Conservation (phyloP, 768 basidiomycete genomes). For the Tulasnella sp. region DNA sequence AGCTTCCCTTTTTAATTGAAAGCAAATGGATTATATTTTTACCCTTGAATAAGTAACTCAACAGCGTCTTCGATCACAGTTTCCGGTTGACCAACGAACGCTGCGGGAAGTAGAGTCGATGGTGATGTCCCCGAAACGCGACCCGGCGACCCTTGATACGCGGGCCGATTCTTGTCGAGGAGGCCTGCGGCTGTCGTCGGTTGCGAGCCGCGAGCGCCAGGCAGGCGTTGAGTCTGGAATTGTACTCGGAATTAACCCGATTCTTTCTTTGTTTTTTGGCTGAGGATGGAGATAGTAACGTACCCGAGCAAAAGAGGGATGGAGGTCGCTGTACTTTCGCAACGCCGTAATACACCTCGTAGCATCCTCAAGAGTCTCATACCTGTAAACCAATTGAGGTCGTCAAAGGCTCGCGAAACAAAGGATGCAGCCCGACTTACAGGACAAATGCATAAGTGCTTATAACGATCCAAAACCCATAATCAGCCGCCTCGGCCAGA, state of each 20-base stretch:
- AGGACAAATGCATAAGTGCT: slow-evolving; percentile 58
- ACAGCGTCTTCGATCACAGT: neutral
- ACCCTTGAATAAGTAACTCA: slow-evolving; percentile 13
- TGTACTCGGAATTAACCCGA: too few relatives aligned
- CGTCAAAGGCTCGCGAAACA: too few relatives aligned
- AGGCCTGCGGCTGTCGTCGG: slow-evolving; percentile 7
- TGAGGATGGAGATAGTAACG: slow-evolving; percentile 6
- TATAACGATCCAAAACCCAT: slow-evolving; percentile 36
- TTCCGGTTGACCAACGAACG: too few relatives aligned
- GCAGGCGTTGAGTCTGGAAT: slow-evolving; percentile 11
- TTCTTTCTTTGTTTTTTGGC: too few relatives aligned
- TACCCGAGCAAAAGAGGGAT: slow-evolving; percentile 83
- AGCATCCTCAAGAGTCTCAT: slow-evolving; percentile 53
- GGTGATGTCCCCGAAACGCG: neutral
- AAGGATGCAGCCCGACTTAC: slow-evolving; percentile 35
- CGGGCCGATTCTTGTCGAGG: slow-evolving; percentile 13
- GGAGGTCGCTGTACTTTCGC: slow-evolving; percentile 61
- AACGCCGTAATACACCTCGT: slow-evolving; percentile 64
- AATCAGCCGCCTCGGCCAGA: too few relatives aligned
- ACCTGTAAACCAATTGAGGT: too few relatives aligned
- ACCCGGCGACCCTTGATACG: slow-evolving; percentile 7
- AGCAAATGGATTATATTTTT: neutral
- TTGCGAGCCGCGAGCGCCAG: neutral
- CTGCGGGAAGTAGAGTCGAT: too few relatives aligned
- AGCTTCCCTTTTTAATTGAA: neutral